Percentiles rank a stretch among this genome's conserved stretches.
phyloP scores from a whole-genome alignment of 176 grass and related monocot species.

The Aegilops speltoides region DNA sequence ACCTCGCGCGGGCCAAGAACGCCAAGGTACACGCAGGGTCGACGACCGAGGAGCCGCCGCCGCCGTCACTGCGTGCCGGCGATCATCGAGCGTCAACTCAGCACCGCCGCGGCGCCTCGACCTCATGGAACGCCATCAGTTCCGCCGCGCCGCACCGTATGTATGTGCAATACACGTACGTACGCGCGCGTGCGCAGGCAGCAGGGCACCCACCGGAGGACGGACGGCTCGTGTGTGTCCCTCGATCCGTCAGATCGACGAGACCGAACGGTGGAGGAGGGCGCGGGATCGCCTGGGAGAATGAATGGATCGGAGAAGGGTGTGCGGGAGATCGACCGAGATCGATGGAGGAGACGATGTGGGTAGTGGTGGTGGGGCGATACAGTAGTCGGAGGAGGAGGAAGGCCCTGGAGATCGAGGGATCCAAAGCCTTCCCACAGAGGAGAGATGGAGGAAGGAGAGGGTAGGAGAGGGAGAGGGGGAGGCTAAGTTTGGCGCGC shows the following conservation, averaged over 20 bases:
- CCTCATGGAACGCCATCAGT: slow-evolving; percentile 33
- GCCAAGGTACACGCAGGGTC: not conserved
- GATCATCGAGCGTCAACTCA: slow-evolving; percentile 26
- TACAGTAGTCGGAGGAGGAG: slow-evolving; percentile 21
- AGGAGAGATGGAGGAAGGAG: slow-evolving; percentile 32
- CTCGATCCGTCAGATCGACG: too few species aligned
- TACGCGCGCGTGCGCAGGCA: too few species aligned
- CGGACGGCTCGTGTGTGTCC: too few species aligned
- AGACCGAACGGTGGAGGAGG: not conserved
- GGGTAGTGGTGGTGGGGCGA: not conserved
- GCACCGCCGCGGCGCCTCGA: slow-evolving; percentile 20
- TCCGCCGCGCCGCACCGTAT: not conserved
- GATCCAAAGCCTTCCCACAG: slow-evolving; percentile 49
- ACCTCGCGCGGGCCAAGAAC: not conserved
- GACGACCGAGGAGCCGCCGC: slow-evolving; percentile 24
- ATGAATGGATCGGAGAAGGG: not conserved
- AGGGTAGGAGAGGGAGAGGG: slow-evolving; percentile 34
- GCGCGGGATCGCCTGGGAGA: not conserved
- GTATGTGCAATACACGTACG: not conserved
- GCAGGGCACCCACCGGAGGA: not conserved
- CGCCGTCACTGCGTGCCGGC: slow-evolving; percentile 23
- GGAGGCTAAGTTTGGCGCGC: slow-evolving; percentile 40
- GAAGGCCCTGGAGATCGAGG: slow-evolving; percentile 54
- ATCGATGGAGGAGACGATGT: not conserved
- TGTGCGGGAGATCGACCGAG: not conserved